Percentiles rank a stretch among this genome's conserved stretches.
phyloP scores from a whole-genome alignment of 305 asterid genomes.

The Fraxinus albicans region DNA sequence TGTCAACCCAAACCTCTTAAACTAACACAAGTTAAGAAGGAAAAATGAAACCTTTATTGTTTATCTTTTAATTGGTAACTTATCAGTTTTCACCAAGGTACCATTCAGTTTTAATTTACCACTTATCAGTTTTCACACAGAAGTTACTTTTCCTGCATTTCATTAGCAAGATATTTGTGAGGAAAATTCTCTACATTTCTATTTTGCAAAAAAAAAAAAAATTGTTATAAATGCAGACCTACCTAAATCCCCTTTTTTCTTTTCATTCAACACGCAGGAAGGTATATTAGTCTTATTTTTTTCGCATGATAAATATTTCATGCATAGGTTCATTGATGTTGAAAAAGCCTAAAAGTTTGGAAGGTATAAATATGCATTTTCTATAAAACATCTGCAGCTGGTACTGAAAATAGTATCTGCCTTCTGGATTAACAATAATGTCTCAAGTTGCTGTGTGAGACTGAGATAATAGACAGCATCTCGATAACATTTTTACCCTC shows the following conservation, averaged over 20 bases:
- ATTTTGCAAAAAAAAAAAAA: not conserved
- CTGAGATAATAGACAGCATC: not conserved
- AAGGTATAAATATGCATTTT: not conserved
- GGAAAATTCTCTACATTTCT: not conserved
- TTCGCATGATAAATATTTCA: not conserved
- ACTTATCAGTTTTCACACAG: not conserved
- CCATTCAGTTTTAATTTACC: not conserved
- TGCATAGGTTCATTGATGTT: not conserved
- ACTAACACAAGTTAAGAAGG: not conserved
- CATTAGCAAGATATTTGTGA: not conserved
- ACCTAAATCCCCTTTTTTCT: not conserved
- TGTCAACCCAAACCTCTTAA: not conserved
- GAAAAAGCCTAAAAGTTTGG: not conserved
- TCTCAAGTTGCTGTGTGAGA: slow-evolving; percentile 8
- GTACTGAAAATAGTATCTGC: not conserved
- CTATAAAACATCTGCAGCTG: not conserved
- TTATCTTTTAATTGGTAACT: not conserved
- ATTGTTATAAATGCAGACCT: not conserved
- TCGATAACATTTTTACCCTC: not conserved
- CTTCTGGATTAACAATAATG: not conserved
- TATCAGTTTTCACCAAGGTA: not conserved
- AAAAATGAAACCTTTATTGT: not conserved
- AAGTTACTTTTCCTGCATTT: not conserved
- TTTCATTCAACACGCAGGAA: not conserved
- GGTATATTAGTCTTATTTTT: not conserved